A percentile compares a stretch with the other conserved stretches of the same genome.
Evolutionary conservation across 805 yeast species (phyloP).

Genomic region (Hanseniaspora osmophila): DNA sequence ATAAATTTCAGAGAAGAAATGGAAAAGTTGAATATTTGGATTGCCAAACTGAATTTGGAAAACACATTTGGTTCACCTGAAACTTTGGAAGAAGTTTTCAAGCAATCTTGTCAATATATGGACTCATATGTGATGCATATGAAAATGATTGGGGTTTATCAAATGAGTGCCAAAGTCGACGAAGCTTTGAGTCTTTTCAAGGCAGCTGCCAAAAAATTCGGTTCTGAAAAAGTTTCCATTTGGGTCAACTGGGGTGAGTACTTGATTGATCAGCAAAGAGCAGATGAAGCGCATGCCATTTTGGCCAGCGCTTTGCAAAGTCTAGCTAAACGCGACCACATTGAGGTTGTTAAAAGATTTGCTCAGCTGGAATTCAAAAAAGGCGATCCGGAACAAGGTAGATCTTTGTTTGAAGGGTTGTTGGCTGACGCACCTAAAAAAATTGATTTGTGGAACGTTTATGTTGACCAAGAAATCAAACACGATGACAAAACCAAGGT

Average conservation of each 20-base stretch:
- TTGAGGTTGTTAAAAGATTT: constrained; percentile 73
- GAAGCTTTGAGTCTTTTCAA: constrained; percentile 60
- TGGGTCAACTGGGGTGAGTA: constrained; percentile 79
- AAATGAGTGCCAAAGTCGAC: constrained; percentile 54
- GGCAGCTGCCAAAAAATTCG: constrained; percentile 65
- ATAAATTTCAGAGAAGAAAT: constrained; percentile 84
- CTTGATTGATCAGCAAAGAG: constrained; percentile 41
- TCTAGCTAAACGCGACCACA: constrained; percentile 57
- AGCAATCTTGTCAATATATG: constrained; percentile 80
- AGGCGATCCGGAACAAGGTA: constrained; percentile 89
- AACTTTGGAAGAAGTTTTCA: constrained; percentile 64
- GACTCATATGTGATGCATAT: constrained; percentile 73
- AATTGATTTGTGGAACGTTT: constrained; percentile 89
- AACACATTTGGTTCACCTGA: constrained; percentile 84
- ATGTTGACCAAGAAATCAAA: constrained; percentile 85
- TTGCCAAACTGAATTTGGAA: constrained; percentile 86
- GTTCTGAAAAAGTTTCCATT: constrained; percentile 46
- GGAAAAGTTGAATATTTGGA: constrained; percentile 90
- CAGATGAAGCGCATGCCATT: constrained; percentile 54
- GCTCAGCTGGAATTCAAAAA: constrained; percentile 75
- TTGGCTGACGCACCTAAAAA: constrained; percentile 81
- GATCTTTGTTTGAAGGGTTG: constrained; percentile 87
- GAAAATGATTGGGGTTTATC: constrained; percentile 62
- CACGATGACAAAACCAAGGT: constrained; percentile 46
- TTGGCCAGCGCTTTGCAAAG: constrained; percentile 60